Conservation (phyloP, 352 stramenopile species). For the Phytopythium ostracodes region DNA sequence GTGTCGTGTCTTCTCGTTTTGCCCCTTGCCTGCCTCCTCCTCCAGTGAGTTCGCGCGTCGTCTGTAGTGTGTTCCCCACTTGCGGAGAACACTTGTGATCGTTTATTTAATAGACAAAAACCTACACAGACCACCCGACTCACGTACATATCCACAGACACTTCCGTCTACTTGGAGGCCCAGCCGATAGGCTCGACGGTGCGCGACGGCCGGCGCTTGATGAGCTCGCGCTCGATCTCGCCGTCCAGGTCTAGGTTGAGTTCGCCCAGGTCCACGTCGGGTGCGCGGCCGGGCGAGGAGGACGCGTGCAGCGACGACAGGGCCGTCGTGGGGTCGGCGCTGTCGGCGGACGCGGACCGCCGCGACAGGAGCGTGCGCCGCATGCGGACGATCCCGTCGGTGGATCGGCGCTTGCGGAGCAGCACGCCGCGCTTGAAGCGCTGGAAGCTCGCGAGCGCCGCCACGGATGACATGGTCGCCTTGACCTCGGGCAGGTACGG, state of each 20-base stretch:
- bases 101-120: slow-evolving; percentile 16
- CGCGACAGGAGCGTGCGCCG: slow-evolving; percentile 26
- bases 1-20: neutral
- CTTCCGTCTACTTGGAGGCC: neutral
- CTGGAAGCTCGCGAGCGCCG: slow-evolving; percentile 40
- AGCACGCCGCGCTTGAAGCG: slow-evolving; percentile 47
- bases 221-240: slow-evolving; percentile 68
- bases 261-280: slow-evolving; percentile 4
- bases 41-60: neutral
- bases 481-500: slow-evolving; percentile 49
- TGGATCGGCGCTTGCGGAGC: slow-evolving; percentile 35
- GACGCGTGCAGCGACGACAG: neutral
- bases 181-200: slow-evolving; percentile 20
- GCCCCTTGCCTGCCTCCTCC: neutral
- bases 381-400: slow-evolving; percentile 28
- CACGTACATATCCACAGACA: neutral
- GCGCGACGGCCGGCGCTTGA: slow-evolving; percentile 47
- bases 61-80: neutral
- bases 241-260: slow-evolving; percentile 60
- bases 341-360: slow-evolving; percentile 23
- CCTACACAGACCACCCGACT: neutral
- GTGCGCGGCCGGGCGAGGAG: neutral
- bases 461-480: slow-evolving; percentile 19
- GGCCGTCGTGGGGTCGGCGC: slow-evolving; percentile 16
- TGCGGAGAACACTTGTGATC: neutral